Base-by-base conservation (phyloP, 805 yeast genomes). In the Vanderwaltozyma verrucispora region DNA sequence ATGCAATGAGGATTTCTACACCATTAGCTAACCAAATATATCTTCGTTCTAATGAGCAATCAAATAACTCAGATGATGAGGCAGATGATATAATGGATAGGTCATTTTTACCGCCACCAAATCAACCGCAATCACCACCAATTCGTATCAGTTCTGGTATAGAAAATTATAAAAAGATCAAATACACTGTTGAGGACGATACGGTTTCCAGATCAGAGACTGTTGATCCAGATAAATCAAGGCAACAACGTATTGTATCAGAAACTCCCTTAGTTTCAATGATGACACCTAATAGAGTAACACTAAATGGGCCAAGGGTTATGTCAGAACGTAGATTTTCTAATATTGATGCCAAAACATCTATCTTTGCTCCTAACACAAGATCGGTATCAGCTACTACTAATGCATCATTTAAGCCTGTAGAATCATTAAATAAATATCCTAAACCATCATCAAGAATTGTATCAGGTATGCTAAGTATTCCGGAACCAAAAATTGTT, bases 381-480 rank as follows among this genome's bases (percentile, higher is more conserved):
- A 28, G 28, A 14, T 27, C 28, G 1, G 17, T 16, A 3, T 18
- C 35, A 14, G 24, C 20, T 4, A n/a, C 24, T 18, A 21, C 23
- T 21, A 6, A 7, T 6, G 9, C 6, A 21, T 21, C 23, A 9
- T 13, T n/a, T 7, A 30, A 36, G 18, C 13, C 34, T 20, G 25
- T 40, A 13, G 19, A 19, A 16, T 14, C 15, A 12, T 31, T 12
- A 7, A 37, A 24, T 21, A 28, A 44, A 33, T 29, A 38, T 36
- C n/a, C 36, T 21, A 28, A 40, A 8, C 35, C 47, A 7, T 45
- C 51, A 14, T 44, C 62, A 35, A 59, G 71, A 49, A 64, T 65
- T 33, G 62, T 68, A 2, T 64, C 69, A 2, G 71, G 71, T 12
- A 65, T 63, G 65, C 48, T 67, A 17, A 50, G 64, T 12, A 64